phyloP scores from a whole-genome alignment of 2,329 filamentous ascomycete genomes.

The Acephala macrosclerotiorum region DNA sequence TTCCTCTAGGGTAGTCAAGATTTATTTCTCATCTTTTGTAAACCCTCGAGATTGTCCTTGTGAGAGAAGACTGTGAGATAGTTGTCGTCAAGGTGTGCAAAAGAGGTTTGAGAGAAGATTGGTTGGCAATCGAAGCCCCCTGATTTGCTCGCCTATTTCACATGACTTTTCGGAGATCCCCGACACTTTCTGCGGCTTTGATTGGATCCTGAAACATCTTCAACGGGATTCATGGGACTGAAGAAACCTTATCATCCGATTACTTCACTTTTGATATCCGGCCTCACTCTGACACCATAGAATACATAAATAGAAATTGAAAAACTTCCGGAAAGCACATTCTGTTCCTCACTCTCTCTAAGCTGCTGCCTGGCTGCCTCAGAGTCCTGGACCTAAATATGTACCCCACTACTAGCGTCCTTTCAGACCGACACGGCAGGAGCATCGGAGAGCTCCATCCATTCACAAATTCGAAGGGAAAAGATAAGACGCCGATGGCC shows the following conservation, averaged over 20 bases:
- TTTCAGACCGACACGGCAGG: slow-evolving; percentile 10
- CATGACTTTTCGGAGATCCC: slow-evolving; percentile 3
- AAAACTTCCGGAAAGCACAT: neutral
- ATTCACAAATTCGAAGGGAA: neutral
- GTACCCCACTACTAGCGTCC: slow-evolving; percentile 23
- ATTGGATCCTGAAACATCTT: neutral
- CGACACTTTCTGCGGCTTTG: neutral
- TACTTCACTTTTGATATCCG: too few relatives aligned
- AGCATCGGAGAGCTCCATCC: slow-evolving; percentile 22
- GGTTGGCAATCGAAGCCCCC: neutral
- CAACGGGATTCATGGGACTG: too few relatives aligned
- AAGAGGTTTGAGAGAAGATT: neutral
- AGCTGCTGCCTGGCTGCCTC: neutral
- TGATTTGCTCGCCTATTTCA: neutral
- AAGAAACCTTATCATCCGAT: too few relatives aligned
- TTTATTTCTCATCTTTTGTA: too few relatives aligned
- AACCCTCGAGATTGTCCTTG: neutral
- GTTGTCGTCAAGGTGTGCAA: neutral
- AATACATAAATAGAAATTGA: neutral
- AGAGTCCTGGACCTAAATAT: neutral
- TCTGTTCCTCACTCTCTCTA: neutral
- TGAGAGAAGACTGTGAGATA: neutral
- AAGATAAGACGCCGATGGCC: slow-evolving; percentile 32
- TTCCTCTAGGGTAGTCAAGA: too few relatives aligned
- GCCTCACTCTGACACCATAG: too few relatives aligned